phyloP scores from a whole-genome alignment of 805 yeast genomes.

The Sugiyamaella chiloensis region DNA sequence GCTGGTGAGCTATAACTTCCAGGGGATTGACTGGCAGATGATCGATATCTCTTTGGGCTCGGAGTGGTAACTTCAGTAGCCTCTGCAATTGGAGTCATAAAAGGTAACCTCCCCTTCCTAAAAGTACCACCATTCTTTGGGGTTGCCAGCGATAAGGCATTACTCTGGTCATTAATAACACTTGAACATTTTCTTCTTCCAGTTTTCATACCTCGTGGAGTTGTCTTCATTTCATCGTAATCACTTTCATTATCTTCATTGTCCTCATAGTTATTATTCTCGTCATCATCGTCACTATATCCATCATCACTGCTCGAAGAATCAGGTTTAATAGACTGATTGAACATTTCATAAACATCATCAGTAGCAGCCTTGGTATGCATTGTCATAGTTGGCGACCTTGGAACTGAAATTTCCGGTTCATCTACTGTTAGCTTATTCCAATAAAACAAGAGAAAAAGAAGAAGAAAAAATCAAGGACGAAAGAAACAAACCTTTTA shows the following conservation, averaged over 20 bases:
- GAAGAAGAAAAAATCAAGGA: background rate
- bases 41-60: background rate
- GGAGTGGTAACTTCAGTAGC: conserved; percentile 25
- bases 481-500: conserved; percentile 7
- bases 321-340: conserved; percentile 23
- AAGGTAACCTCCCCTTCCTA: conserved; percentile 9
- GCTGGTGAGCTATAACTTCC: background rate
- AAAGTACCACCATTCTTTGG: background rate
- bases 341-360: conserved; percentile 75
- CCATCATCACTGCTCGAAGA: conserved; percentile 15
- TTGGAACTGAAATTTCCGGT: conserved; percentile 34
- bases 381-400: conserved; percentile 75
- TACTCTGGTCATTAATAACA: conserved; percentile 24
- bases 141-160: conserved; percentile 5
- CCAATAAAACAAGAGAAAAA: background rate
- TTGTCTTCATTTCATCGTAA: conserved; percentile 5
- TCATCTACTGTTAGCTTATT: conserved; percentile 9
- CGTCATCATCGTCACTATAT: conserved; percentile 25
- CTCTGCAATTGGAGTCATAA: conserved; percentile 33
- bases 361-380: conserved; percentile 71
- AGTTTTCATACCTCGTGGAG: conserved; percentile 15
- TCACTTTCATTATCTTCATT: conserved; percentile 11
- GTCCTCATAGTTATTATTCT: conserved; percentile 24
- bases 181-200: conserved; percentile 15
- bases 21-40: background rate